Conservation (phyloP, 2,329 filamentous ascomycete species). For the Fusarium euwallaceae region DNA sequence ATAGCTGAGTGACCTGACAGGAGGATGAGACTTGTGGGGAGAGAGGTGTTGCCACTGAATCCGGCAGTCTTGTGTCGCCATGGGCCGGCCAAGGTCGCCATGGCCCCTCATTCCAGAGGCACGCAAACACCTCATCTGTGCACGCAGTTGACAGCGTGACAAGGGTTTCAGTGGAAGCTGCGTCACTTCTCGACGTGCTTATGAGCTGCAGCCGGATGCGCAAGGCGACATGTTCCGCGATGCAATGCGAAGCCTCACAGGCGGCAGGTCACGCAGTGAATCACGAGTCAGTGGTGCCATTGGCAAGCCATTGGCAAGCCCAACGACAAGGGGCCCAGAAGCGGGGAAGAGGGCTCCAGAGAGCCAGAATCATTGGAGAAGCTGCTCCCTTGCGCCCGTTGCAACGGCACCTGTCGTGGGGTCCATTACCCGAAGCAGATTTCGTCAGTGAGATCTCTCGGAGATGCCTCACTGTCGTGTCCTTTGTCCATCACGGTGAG, state of each 20-base stretch:
- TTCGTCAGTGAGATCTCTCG: constrained; percentile 25
- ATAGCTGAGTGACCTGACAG: constrained; percentile 17
- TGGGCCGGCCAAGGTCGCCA: constrained; percentile 23
- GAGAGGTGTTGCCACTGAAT: constrained; percentile 16
- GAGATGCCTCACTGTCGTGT: constrained; percentile 11
- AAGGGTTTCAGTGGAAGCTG: constrained; percentile 22
- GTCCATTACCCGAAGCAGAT: constrained; percentile 37
- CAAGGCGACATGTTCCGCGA: constrained; percentile 28
- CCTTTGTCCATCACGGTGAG: constrained; percentile 28
- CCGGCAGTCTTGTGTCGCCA: constrained; percentile 18
- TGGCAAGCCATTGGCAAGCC: constrained; percentile 30
- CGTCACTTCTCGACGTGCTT: constrained; percentile 34
- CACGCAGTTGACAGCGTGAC: constrained; percentile 25
- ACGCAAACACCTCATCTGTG: constrained; percentile 13
- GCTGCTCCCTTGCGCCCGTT: constrained; percentile 37
- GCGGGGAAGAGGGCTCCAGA: constrained; percentile 11
- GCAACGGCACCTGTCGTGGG: constrained; percentile 39
- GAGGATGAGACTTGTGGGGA: constrained; percentile 16
- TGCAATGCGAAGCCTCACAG: constrained; percentile 30
- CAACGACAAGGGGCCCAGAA: constrained; percentile 19
- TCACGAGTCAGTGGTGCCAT: constrained; percentile 40
- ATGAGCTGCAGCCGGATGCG: constrained; percentile 24
- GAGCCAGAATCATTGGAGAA: constrained; percentile 11
- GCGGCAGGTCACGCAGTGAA: constrained; percentile 30
- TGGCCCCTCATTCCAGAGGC: constrained; percentile 10